These are phyloP conservation scores for Colletotrichum scovillei DNA, from an alignment of 2,329 filamentous ascomycete species.

Conservation along the genomic window DNA sequence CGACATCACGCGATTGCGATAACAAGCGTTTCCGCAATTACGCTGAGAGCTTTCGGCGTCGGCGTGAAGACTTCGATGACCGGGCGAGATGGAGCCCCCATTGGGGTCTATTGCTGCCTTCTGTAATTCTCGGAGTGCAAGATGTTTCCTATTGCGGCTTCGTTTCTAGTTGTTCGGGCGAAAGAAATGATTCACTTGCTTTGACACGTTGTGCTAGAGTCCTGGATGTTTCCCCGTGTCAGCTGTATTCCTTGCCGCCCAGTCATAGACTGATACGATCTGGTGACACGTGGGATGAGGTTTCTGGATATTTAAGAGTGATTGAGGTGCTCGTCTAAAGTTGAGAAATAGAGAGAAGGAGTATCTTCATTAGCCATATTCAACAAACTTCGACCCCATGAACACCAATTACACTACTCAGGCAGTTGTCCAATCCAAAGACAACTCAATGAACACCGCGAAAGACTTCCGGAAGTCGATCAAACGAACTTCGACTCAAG, in stretches of 20 bases:
- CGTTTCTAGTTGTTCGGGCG: neutral
- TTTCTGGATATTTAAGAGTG: neutral
- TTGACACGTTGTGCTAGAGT: too few relatives aligned
- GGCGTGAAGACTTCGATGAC: neutral
- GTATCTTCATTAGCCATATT: neutral
- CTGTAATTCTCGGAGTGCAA: neutral
- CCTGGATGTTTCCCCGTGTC: too few relatives aligned
- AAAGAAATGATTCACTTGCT: too few relatives aligned
- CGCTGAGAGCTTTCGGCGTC: neutral
- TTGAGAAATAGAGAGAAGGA: neutral
- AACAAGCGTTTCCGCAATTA: neutral
- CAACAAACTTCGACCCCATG: neutral
- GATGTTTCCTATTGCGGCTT: neutral
- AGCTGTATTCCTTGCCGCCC: too few relatives aligned
- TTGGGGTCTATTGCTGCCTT: neutral
- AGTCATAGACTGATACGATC: neutral
- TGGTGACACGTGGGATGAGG: neutral
- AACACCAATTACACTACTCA: neutral
- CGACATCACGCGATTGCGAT: neutral
- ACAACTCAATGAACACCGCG: neutral
- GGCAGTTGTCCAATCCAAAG: neutral
- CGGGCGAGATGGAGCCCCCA: neutral
- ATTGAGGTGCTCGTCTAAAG: neutral
- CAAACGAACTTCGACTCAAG: neutral
- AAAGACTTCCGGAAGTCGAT: neutral